Evolutionary conservation across 2,329 filamentous ascomycete species (phyloP).

Genomic region (Hymenoscyphus occultus): DNA sequence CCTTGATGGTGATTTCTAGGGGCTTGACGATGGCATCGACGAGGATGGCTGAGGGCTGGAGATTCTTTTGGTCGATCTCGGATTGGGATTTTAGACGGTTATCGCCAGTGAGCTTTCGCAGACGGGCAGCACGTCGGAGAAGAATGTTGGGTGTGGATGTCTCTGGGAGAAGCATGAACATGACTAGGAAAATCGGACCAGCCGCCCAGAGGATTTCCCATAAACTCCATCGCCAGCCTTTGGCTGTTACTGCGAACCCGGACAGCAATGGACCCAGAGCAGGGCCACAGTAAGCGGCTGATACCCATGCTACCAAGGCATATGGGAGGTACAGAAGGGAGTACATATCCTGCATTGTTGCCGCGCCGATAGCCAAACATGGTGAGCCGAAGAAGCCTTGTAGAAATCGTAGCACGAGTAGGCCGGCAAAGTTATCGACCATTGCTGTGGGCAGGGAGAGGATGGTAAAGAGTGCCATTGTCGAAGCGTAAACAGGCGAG

Average conservation of each 20-base stretch:
- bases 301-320: slow-evolving; percentile 57
- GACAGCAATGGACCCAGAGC: slow-evolving; percentile 60
- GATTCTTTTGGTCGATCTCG: slow-evolving; percentile 60
- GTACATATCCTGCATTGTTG: slow-evolving; percentile 53
- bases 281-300: slow-evolving; percentile 48
- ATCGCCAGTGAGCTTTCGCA: slow-evolving; percentile 59
- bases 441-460: slow-evolving; percentile 63
- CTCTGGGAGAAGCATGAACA: slow-evolving; percentile 64
- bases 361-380: slow-evolving; percentile 58
- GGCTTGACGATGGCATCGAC: slow-evolving; percentile 60
- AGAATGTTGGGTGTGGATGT: slow-evolving; percentile 59
- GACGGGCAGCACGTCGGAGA: slow-evolving; percentile 56
- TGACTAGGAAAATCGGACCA: slow-evolving; percentile 55
- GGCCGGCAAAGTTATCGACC: slow-evolving; percentile 58
- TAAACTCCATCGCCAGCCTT: slow-evolving; percentile 62
- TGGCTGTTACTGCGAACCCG: slow-evolving; percentile 56
- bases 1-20: slow-evolving; percentile 56
- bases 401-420: slow-evolving; percentile 63
- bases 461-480: slow-evolving; percentile 67
- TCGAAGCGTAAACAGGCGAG: slow-evolving; percentile 64
- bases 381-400: slow-evolving; percentile 66
- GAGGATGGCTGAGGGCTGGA: slow-evolving; percentile 47
- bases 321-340: slow-evolving; percentile 55
- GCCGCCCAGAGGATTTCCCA: slow-evolving; percentile 63
- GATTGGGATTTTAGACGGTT: slow-evolving; percentile 55